Conservation (phyloP, 2,329 filamentous ascomycete genomes). For the Aspergillus costaricaensis region DNA sequence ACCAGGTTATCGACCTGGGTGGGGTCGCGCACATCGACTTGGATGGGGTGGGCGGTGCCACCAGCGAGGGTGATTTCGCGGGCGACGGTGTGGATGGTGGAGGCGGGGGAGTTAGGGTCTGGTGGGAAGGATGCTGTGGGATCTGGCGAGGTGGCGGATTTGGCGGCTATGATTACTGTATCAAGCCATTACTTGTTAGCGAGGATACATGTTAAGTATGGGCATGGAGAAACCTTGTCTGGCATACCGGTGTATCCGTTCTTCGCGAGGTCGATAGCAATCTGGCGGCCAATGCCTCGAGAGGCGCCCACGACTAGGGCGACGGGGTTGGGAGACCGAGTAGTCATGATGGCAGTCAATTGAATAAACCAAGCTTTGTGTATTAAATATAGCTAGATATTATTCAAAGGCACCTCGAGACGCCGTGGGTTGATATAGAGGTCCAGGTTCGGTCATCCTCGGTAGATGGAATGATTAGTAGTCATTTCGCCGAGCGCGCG, state of each 20-base stretch:
- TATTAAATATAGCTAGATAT: no score
- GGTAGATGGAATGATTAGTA: conserved; percentile 5
- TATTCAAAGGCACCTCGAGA: no score
- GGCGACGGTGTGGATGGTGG: conserved; percentile 78
- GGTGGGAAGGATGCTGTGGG: conserved; percentile 65
- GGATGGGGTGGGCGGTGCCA: conserved; percentile 64
- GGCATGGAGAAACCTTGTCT: conserved; percentile 1
- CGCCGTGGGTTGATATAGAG: not conserved
- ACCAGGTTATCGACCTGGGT: conserved; percentile 64
- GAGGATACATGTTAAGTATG: not conserved
- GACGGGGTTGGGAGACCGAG: conserved; percentile 43
- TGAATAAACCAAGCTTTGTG: no score
- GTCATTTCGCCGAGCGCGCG: conserved; percentile 9
- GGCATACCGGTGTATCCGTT: conserved; percentile 67
- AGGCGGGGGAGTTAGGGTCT: conserved; percentile 71
- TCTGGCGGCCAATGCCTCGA: conserved; percentile 76
- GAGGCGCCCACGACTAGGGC: conserved; percentile 75
- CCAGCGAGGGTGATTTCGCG: conserved; percentile 71
- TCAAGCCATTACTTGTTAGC: not conserved
- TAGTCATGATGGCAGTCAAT: not conserved
- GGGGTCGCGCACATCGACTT: conserved; percentile 70
- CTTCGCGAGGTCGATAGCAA: conserved; percentile 74
- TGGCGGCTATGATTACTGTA: conserved; percentile 74
- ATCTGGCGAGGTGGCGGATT: conserved; percentile 67
- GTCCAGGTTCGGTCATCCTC: conserved; percentile 13